phyloP scores from a whole-genome alignment of 805 yeast species.

The Cyberlindnera misumaiensis region DNA sequence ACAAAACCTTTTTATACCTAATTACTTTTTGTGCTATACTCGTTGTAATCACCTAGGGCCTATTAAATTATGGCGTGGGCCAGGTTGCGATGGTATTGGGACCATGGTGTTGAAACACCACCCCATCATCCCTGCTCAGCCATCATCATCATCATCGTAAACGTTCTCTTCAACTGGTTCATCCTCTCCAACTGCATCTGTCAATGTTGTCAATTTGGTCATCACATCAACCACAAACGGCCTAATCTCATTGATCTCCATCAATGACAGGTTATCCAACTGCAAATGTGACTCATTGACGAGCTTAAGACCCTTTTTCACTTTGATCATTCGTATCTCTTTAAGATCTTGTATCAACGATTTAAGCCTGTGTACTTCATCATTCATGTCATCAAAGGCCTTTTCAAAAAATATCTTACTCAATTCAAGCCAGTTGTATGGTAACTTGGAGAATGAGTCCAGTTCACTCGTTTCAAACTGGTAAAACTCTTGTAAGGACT shows the following conservation, averaged over 20 bases:
- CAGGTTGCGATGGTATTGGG: too few species aligned
- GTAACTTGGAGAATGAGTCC: constrained; percentile 60
- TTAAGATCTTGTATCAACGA: constrained; percentile 74
- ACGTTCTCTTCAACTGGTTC: constrained; percentile 6
- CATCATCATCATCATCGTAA: constrained; percentile 4
- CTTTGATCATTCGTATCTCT: constrained; percentile 76
- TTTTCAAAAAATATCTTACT: constrained; percentile 57
- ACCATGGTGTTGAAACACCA: too few species aligned
- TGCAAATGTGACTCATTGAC: constrained; percentile 79
- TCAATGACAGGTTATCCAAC: constrained; percentile 69
- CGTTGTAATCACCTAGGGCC: too few species aligned
- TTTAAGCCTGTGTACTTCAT: constrained; percentile 64
- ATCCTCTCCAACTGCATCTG: constrained; percentile 26
- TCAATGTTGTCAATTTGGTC: constrained; percentile 63
- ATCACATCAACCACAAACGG: constrained; percentile 77
- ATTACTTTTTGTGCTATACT: neutral
- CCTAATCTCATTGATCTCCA: constrained; percentile 85
- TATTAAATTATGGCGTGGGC: too few species aligned
- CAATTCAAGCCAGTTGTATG: constrained; percentile 85
- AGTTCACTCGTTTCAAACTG: constrained; percentile 59
- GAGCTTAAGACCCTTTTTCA: constrained; percentile 69
- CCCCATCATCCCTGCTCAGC: too few species aligned
- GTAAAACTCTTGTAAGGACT: constrained; percentile 46
- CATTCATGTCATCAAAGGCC: constrained; percentile 75
- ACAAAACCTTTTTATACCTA: neutral